These are phyloP conservation scores for Pontederia paniculata DNA, from an alignment of 176 grass and related monocot genomes.

Conservation along the genomic window DNA sequence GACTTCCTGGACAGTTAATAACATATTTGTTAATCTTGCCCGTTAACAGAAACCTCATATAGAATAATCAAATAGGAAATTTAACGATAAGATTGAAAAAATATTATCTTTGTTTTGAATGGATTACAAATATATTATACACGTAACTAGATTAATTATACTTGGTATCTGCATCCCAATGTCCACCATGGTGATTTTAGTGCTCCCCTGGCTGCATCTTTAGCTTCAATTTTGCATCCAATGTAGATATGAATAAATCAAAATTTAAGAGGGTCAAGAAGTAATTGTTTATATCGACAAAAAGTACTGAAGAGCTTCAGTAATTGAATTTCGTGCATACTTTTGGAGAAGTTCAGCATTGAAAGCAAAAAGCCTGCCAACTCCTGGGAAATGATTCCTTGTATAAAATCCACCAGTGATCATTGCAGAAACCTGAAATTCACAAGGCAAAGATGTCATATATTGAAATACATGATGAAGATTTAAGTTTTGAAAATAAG, in stretches of 20 bases:
- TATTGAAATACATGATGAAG: neutral
- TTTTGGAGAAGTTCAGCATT: slow-evolving; percentile 64
- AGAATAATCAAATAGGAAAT: neutral
- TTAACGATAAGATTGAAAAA: too few species aligned
- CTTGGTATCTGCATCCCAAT: slow-evolving; percentile 71
- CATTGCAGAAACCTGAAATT: slow-evolving; percentile 68
- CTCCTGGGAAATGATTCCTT: slow-evolving; percentile 91
- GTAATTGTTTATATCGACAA: neutral
- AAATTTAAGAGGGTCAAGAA: neutral
- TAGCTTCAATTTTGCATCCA: slow-evolving; percentile 63
- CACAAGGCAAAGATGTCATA: slow-evolving; percentile 9
- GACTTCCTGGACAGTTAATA: slow-evolving; percentile 42
- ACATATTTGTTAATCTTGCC: neutral
- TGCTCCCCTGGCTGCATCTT: slow-evolving; percentile 79
- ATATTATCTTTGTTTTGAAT: too few species aligned
- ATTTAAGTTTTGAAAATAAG: too few species aligned
- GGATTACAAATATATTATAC: too few species aligned
- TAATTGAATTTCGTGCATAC: slow-evolving; percentile 28
- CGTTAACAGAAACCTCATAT: neutral
- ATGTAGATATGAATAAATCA: slow-evolving; percentile 23
- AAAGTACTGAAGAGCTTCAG: neutral
- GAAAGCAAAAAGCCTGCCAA: slow-evolving; percentile 78
- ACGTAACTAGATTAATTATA: slow-evolving; percentile 24
- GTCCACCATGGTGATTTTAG: slow-evolving; percentile 98
- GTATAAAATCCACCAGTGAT: slow-evolving; percentile 83